Evolutionary conservation across 768 basidiomycete species (phyloP), one percentile per base, ranked within the genome.

Genomic region (Cystobasidium onofrii): DNA sequence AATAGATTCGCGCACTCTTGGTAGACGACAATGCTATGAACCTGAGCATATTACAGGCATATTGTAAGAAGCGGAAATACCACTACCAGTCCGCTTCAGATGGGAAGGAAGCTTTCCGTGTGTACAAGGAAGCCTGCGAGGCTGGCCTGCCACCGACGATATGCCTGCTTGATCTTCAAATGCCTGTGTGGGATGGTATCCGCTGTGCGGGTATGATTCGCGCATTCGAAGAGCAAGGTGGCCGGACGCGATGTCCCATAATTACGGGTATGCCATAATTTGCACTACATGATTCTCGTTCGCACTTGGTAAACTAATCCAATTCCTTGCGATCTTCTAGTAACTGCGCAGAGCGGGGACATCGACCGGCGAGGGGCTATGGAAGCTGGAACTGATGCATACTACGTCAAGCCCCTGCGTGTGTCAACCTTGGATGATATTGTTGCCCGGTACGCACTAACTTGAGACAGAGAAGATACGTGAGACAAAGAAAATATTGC

Each of bases 1-100:
- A 6, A 39, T 50, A 69, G 66, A 17, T 69, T 3, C 44, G 15
- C 2, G 44, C 46, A 6, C 25, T 69, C 1, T 27, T 69, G 18
- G 66, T 69, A 10, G 66, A 69, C 27, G 66, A 69, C 66, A 69
- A 69, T 27, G 44, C 20, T 2, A 33, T 69, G 39, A 69, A 69
- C 44, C 27, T 69, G 23, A 69, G 25, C 15, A 54, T 69, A 9
- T 46, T 69, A 12, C 41, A 69, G 31, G 46, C 39, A 7, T 69
- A 44, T 36, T 69, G 66, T 23, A 44, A 52, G 27, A 46, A 54
- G 27, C 66, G 46, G 44, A 54, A 69, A 23, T 69, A 69, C 46
- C 2, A 13, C 2, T 34, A 7, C 27, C 9, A 29, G 4, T 44
- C 41, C 6, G 66, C 66, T n/a, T 18, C 4, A 25, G 66, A 69